Evolutionary conservation across 345 rosid species (phyloP), one percentile per base, ranked within the genome.

Genomic region (Rhizophora apiculata): DNA sequence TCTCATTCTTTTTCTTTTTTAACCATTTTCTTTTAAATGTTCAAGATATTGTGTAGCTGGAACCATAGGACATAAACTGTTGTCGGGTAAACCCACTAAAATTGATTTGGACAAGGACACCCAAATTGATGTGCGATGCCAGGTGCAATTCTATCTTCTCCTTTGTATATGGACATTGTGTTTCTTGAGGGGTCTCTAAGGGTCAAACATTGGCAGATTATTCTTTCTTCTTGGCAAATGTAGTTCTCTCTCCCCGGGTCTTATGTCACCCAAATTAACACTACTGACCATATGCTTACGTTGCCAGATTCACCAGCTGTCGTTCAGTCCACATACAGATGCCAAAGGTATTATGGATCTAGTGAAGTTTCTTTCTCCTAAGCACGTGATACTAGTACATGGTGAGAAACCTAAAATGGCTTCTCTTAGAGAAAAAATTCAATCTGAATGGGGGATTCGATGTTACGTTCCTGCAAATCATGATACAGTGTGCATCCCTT

Each of bases 271-370:
- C 48, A 43, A 43, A 43, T 43, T 43, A 59, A 58, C 59, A 57
- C 2, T 57, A 60, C 21, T 76, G 36, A 65, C 20, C 26, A 10
- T n/a, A 2, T 36, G 18, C 43, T 74, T 78, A 19, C 64, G 0
- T 68, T 75, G 29, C 72, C 81, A 95, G 99, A 86, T 92, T 77
- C 97, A 89, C 76, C 96, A 95, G 75, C 77, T 92, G 74, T 85
- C 97, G 58, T 95, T 95, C 83, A 92, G 96, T 82, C 89, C 97
- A 61, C 99, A 92, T 77, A 90, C 97, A 22, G 99, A 95, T 74
- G 85, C 89, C 27, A 92, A 92, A 81, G 96, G 97, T 68, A 95
- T 90, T 54, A 90, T 95, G 97, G 99, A 95, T 87, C 97, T 92
- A 43, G 84, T 84, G 8, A 89, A 76, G 70, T 95, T 90, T 79